phyloP scores from a whole-genome alignment of 2,329 filamentous ascomycete genomes.

The Blumeriella jaapii region DNA sequence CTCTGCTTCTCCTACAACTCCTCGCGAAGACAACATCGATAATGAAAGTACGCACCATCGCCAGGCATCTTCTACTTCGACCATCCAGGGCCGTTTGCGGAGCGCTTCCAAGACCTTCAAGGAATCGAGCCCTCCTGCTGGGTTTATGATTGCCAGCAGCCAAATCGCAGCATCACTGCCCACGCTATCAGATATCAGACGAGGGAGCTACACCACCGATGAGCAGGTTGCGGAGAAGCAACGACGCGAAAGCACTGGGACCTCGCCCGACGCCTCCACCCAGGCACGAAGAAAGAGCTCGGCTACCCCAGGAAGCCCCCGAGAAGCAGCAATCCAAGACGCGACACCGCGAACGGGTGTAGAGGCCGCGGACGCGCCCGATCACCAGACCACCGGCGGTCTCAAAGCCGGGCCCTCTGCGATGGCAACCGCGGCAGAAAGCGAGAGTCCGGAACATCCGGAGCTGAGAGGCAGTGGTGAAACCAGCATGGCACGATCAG shows the following conservation, averaged over 20 bases:
- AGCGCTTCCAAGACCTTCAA: constrained; percentile 30
- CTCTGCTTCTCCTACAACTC: constrained; percentile 11
- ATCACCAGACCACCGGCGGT: constrained; percentile 6
- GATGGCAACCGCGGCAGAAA: constrained; percentile 9
- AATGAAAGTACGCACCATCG: constrained; percentile 5
- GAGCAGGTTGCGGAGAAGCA: constrained; percentile 24
- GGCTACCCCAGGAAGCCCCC: constrained; percentile 6
- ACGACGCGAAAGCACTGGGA: constrained; percentile 18
- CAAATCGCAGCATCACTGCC: constrained; percentile 29
- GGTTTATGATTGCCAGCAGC: constrained; percentile 38
- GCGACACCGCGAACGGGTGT: constrained; percentile 15
- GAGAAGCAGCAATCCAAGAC: constrained; percentile 7
- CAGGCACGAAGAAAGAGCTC: constrained; percentile 10
- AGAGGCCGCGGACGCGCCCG: constrained; percentile 15
- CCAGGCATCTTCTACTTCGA: constrained; percentile 12
- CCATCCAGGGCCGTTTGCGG: constrained; percentile 20
- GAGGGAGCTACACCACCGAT: constrained; percentile 24
- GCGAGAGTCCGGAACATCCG: constrained; percentile 2
- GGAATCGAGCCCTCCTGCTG: constrained; percentile 35
- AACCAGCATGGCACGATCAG: constrained; percentile 12
- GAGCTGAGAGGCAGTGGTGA: constrained; percentile 17
- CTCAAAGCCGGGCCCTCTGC: neutral
- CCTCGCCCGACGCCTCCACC: constrained; percentile 13
- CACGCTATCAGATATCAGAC: constrained; percentile 23
- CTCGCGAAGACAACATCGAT: constrained; percentile 8